Evolutionary conservation across 2,329 filamentous ascomycete genomes (phyloP).

Genomic region (Rhytidhysteron rufulum): DNA sequence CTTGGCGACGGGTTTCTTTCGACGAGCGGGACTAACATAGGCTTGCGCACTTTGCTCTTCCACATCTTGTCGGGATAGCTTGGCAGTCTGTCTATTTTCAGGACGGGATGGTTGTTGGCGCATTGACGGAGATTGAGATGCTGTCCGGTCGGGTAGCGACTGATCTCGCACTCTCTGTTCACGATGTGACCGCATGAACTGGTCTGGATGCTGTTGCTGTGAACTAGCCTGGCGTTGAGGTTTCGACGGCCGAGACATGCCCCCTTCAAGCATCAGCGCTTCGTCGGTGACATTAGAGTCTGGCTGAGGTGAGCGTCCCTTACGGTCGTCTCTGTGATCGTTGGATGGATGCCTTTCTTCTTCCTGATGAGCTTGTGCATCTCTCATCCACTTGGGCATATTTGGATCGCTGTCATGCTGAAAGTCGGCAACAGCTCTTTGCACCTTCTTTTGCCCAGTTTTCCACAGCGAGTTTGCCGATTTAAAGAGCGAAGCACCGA

Average conservation of each 20-base stretch:
- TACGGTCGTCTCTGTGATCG: conserved; percentile 23
- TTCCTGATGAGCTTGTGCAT: conserved; percentile 48
- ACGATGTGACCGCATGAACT: conserved; percentile 20
- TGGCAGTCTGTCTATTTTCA: conserved; percentile 47
- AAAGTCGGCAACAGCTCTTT: conserved; percentile 87
- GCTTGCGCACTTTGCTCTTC: conserved; percentile 79
- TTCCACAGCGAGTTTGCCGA: conserved; percentile 96
- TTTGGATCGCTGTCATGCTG: conserved; percentile 66
- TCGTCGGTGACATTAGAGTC: conserved; percentile 44
- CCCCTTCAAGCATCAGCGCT: conserved; percentile 74
- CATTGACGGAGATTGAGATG: conserved; percentile 37
- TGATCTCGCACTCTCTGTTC: conserved; percentile 22
- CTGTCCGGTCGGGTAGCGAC: conserved; percentile 31
- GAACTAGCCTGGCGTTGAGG: conserved; percentile 24
- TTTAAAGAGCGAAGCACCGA: conserved; percentile 83
- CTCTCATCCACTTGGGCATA: conserved; percentile 95
- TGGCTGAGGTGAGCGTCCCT: conserved; percentile 13
- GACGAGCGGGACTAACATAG: conserved; percentile 81
- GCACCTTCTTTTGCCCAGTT: conserved; percentile 84
- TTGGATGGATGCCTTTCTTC: conserved; percentile 17
- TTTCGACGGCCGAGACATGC: conserved; percentile 52
- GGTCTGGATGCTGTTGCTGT: conserved; percentile 19
- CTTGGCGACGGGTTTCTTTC: conserved; percentile 62
- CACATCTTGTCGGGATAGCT: conserved; percentile 66
- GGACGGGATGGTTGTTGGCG: conserved; percentile 28